Base-by-base conservation (phyloP, 129 eudicot genomes). In the Rutidosis leptorrhynchoides region DNA sequence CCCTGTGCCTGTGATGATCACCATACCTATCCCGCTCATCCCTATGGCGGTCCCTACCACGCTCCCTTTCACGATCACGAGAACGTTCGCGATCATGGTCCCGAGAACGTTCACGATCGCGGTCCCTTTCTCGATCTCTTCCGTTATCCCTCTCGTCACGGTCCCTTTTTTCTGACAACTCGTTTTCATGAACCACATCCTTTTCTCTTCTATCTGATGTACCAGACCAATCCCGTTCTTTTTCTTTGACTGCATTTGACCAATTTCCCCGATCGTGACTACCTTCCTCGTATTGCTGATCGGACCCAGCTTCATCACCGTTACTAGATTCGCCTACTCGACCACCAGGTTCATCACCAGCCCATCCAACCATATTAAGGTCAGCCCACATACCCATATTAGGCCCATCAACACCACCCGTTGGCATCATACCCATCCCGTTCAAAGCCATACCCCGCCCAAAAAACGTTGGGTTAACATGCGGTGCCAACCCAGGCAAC, bases 391-490 rank as follows among this genome's bases (percentile, higher is more conserved):
- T 84, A 23, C 95, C 97, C 89, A 82, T 83, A 29, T 83, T 82
- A 55, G 83, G 89, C 7, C 90, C 97, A 56, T 79, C 95, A 7
- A 81, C 77, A 24, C 87, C 93, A 43, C 81, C 42, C 6, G 73
- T 72, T 3, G 87, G 92, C 96, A 87, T 87, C 97, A 90, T 87
- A 9, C 96, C 96, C 96, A 90, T 87, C 23, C 91, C 89, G 54
- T 80, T 84, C 90, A 84, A 77, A 23, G 86, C 83, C 97, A 90
- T 87, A 27, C 97, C 97, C 74, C 97, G 74, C 11, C 90, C 90
- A 33, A 90, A 90, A 42, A 87, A 87, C 0, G 96, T 96, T 2
- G 96, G 97, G 70, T 90, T 90, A 52, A 90, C 96, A 84, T 90
- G 96, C 42, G 97, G 97, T 27, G 96, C 96, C 33, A 90, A 77